These are phyloP conservation scores for Digitaria exilis DNA, from an alignment of 202 grass and related monocot genomes.

Conservation along the genomic window DNA sequence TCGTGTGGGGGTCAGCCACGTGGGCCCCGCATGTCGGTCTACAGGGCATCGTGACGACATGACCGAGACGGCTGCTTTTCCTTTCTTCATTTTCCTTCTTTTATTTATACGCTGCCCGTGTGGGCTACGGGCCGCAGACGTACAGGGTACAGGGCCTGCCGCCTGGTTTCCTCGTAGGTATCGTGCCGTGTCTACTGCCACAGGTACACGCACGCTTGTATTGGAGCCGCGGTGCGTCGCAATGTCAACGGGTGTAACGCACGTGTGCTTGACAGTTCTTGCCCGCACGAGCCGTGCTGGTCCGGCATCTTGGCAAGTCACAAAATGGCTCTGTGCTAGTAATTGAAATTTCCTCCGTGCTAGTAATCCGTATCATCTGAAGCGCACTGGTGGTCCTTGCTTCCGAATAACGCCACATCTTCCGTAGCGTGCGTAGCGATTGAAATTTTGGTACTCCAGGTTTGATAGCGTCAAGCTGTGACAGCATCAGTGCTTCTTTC, in stretches of 20 bases:
- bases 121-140: background rate
- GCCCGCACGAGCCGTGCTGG: no score
- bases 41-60: slow-evolving; percentile 2
- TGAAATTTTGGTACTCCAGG: background rate
- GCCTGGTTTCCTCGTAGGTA: background rate
- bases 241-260: slow-evolving; percentile 15
- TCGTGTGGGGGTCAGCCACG: slow-evolving; percentile 1
- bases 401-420: background rate
- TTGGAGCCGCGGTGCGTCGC: background rate
- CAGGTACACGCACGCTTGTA: background rate
- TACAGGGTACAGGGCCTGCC: background rate
- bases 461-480: background rate
- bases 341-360: background rate
- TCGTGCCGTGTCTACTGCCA: background rate
- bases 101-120: slow-evolving; percentile 1
- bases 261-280: background rate
- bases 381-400: no score
- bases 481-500: background rate
- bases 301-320: background rate
- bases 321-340: background rate
- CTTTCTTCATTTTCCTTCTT: background rate
- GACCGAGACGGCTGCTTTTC: background rate
- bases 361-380: no score
- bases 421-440: background rate
- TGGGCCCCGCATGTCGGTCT: slow-evolving; percentile 39